Evolutionary conservation across 1,284 basidiomycete genomes (phyloP), one percentile per base, ranked within the genome.

Genomic region (Cutaneotrichosporon mucoides): DNA sequence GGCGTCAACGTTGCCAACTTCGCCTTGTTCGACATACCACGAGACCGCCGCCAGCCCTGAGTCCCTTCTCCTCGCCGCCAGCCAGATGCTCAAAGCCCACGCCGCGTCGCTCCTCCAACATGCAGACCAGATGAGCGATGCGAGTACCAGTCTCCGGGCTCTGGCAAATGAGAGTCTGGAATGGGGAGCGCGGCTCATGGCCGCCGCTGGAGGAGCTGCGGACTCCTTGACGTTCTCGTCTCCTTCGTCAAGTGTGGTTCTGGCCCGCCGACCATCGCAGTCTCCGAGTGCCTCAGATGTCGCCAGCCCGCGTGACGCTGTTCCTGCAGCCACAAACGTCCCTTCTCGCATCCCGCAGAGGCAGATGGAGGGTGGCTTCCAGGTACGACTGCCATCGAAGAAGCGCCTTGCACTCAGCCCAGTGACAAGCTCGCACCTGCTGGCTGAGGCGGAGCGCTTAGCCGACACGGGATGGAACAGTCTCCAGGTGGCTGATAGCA

Each of bases 31-130:
- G 4, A 55, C 60, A 0, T 49, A 16, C 7, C 37, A 45, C 6
- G 33, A 36, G 15, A 37, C 40, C 6, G 5, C 34, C 34, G 46
- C n/a, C 40, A 35, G 11, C 3, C 8, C 41, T 40, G 43, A 13
- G 15, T 46, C 67, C 0, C 63, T 68, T 0, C 57, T 72, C 0
- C 60, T 66, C 7, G 65, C 71, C 13, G 71, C 70, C 6, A 69
- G 68, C 10, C 68, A 74, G 40, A 55, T 74, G 11, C 65, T 74
- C 7, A 67, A 59, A n/a, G 61, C 66, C 1, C 72, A 74, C 35
- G 73, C 70, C 12, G 50, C 65, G 7, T 61, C 62, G 0, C 60
- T 73, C 9, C 61, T 71, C 47, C 62, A 61, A 2, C 68, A 71
- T 10, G 68, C 69, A 11, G 55, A 57, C 1, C 48, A 47, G 12